These are phyloP conservation scores for Solanum neorickii DNA, from an alignment of 257 asterid species.

Conservation along the genomic window DNA sequence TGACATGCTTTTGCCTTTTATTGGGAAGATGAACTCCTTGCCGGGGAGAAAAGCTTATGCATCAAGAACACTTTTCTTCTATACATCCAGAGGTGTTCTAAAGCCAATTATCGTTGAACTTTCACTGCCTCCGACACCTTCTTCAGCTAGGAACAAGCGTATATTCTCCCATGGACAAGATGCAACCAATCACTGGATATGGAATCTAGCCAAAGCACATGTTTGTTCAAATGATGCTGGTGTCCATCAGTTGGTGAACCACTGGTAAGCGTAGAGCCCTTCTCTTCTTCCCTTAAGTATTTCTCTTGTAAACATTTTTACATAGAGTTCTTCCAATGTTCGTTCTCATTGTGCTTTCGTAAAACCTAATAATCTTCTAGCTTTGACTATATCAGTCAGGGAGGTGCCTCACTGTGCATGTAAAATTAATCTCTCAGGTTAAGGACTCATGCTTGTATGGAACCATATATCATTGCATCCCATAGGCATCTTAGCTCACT, in stretches of 20 bases:
- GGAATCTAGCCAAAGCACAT: constrained; percentile 90
- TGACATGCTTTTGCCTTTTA: constrained; percentile 66
- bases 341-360: neutral
- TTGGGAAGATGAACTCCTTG: constrained; percentile 64
- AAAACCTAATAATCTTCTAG: neutral
- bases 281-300: neutral
- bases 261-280: constrained; percentile 42
- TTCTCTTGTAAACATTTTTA: neutral
- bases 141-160: constrained; percentile 46
- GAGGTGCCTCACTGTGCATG: neutral
- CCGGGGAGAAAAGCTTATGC: constrained; percentile 89
- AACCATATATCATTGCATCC: constrained; percentile 51
- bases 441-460: constrained; percentile 88
- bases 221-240: constrained; percentile 92
- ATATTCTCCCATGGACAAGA: constrained; percentile 54
- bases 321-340: too few relatives aligned
- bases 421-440: constrained; percentile 39
- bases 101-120: constrained; percentile 53
- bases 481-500: constrained; percentile 2
- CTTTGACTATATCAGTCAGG: neutral
- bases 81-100: constrained; percentile 30
- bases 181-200: constrained; percentile 65
- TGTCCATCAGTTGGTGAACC: constrained; percentile 79
- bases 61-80: constrained; percentile 58
- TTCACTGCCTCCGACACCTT: constrained; percentile 63